phyloP scores from a whole-genome alignment of 2,329 filamentous ascomycete genomes.

The Bipolaris oryzae region DNA sequence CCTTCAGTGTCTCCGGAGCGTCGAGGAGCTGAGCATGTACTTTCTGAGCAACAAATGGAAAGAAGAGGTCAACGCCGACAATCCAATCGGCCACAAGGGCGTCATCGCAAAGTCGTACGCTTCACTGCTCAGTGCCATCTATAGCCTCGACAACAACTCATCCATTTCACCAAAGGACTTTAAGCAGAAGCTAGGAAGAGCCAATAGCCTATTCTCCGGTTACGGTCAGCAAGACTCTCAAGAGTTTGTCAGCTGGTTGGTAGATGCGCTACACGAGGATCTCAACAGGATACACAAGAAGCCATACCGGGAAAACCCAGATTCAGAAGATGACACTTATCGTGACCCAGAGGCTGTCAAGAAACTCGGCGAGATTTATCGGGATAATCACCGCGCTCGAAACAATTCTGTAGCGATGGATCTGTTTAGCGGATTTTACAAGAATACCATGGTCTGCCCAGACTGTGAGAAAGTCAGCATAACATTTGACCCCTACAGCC shows the following conservation, averaged over 20 bases:
- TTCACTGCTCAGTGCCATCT: slow-evolving; percentile 76
- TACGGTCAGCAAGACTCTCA: slow-evolving; percentile 98
- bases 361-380: slow-evolving; percentile 84
- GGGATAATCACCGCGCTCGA: slow-evolving; percentile 87
- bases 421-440: slow-evolving; percentile 94
- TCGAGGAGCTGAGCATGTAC: slow-evolving; percentile 91
- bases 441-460: slow-evolving; percentile 93
- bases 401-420: slow-evolving; percentile 97
- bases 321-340: slow-evolving; percentile 96
- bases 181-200: slow-evolving; percentile 80
- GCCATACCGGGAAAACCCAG: slow-evolving; percentile 95
- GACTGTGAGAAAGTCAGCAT: slow-evolving; percentile 94
- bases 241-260: slow-evolving; percentile 91
- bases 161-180: slow-evolving; percentile 80
- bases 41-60: slow-evolving; percentile 74
- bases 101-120: slow-evolving; percentile 86
- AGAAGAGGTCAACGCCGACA: slow-evolving; percentile 81
- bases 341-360: slow-evolving; percentile 79
- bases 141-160: slow-evolving; percentile 68
- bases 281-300: slow-evolving; percentile 93
- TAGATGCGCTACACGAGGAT: slow-evolving; percentile 94
- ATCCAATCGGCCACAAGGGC: slow-evolving; percentile 84
- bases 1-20: slow-evolving; percentile 89
- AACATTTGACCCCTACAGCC: slow-evolving; percentile 97
- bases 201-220: slow-evolving; percentile 85